phyloP scores from a whole-genome alignment of 2,329 filamentous ascomycete genomes.

The Fusarium longipes region DNA sequence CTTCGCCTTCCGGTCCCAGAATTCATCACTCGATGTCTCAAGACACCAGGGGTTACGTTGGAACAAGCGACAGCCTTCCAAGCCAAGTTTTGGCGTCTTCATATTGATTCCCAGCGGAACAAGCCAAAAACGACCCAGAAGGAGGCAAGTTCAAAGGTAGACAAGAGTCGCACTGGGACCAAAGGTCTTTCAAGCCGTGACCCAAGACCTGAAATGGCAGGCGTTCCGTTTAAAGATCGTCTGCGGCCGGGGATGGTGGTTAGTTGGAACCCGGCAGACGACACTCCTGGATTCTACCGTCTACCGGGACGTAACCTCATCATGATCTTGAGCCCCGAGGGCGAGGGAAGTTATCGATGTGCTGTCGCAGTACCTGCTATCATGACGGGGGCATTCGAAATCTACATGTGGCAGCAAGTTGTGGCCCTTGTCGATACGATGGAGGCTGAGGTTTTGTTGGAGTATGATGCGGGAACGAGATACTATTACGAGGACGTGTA shows the following conservation, averaged over 20 bases:
- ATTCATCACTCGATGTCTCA: slow-evolving; percentile 55
- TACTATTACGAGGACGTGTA: slow-evolving; percentile 54
- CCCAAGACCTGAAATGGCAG: slow-evolving; percentile 34
- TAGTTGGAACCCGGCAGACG: slow-evolving; percentile 44
- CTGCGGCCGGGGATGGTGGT: slow-evolving; percentile 58
- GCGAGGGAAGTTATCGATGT: slow-evolving; percentile 50
- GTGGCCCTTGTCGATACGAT: slow-evolving; percentile 51
- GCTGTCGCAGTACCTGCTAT: slow-evolving; percentile 51
- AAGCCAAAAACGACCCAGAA: slow-evolving; percentile 2
- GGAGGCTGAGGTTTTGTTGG: slow-evolving; percentile 55
- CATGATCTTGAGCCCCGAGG: slow-evolving; percentile 50
- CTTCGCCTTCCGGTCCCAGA: slow-evolving; percentile 54
- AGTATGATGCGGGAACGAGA: slow-evolving; percentile 57
- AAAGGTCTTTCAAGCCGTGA: slow-evolving; percentile 48
- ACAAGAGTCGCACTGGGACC: not conserved
- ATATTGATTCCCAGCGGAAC: slow-evolving; percentile 53
- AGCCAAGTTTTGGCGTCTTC: slow-evolving; percentile 56
- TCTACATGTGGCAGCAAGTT: slow-evolving; percentile 55
- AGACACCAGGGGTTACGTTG: slow-evolving; percentile 49
- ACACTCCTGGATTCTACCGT: slow-evolving; percentile 24
- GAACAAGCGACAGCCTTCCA: slow-evolving; percentile 57
- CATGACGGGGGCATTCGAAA: slow-evolving; percentile 53
- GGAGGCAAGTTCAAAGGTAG: not conserved
- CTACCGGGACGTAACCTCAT: slow-evolving; percentile 45
- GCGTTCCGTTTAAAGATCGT: slow-evolving; percentile 53